Evolutionary conservation across 1,284 basidiomycete genomes (phyloP).

Genomic region (Ceratobasidium sp.): DNA sequence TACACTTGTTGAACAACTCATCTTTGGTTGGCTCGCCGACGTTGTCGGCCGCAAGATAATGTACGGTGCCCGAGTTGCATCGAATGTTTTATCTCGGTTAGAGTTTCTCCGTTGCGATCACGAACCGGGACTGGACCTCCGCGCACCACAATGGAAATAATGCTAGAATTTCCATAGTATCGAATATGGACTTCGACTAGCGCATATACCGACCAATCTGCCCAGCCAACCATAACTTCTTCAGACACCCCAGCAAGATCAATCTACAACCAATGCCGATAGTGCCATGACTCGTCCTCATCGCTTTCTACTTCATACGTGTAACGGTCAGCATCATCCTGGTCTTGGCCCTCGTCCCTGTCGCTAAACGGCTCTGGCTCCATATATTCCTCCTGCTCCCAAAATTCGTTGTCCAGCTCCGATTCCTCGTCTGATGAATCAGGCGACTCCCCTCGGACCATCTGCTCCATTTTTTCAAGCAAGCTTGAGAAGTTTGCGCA

Average conservation of each 20-base stretch:
- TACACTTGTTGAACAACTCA: constrained; percentile 53
- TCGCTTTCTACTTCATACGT: neutral
- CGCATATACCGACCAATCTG: no score
- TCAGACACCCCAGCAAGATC: no score
- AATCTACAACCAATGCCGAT: no score
- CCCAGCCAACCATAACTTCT: no score
- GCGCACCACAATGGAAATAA: no score
- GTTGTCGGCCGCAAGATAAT: constrained; percentile 51
- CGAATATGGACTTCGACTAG: no score
- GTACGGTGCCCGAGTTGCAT: constrained; percentile 55
- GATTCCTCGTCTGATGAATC: constrained; percentile 16
- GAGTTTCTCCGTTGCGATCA: no score
- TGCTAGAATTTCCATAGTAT: no score
- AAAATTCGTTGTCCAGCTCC: neutral
- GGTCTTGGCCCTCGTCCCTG: neutral
- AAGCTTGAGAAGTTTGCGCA: neutral
- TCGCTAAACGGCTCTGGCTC: neutral
- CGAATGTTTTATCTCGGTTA: no score
- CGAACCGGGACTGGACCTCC: no score
- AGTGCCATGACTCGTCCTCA: neutral
- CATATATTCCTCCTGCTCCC: neutral
- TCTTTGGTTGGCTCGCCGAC: constrained; percentile 52
- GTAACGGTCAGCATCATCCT: neutral
- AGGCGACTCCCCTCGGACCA: neutral
- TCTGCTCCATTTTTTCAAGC: neutral